Conservation (phyloP, 331 rosid genomes). For the Telfairia occidentalis region DNA sequence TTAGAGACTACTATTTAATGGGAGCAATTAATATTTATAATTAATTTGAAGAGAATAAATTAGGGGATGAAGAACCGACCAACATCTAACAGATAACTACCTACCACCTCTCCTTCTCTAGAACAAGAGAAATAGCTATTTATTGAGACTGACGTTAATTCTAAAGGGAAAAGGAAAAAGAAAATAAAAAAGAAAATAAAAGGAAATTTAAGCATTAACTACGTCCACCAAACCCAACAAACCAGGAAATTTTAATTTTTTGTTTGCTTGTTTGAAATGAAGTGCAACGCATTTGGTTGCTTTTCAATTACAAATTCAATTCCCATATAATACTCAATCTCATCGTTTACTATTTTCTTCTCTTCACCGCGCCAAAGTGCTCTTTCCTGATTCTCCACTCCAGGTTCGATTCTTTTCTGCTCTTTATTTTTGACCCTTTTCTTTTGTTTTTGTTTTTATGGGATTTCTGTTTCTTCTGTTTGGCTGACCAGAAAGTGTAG, state of each 20-base stretch:
- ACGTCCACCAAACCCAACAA: constrained; percentile 15
- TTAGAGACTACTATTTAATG: not conserved
- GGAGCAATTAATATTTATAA: not conserved
- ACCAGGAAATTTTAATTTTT: not conserved
- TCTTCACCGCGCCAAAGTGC: not conserved
- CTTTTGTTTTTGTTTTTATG: not conserved
- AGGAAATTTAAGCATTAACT: not conserved
- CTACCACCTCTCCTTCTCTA: not conserved
- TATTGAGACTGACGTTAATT: not conserved
- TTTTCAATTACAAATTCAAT: not conserved
- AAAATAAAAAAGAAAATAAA: not conserved
- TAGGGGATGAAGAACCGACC: not conserved
- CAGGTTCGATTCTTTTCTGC: not conserved
- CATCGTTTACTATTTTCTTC: not conserved
- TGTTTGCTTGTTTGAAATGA: not conserved
- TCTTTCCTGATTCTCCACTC: not conserved
- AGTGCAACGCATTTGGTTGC: not conserved
- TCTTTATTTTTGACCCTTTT: not conserved
- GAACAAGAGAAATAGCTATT: not conserved
- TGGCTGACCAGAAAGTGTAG: not conserved
- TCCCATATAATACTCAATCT: not conserved
- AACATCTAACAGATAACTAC: constrained; percentile 8
- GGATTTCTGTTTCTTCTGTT: not conserved
- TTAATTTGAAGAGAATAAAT: not conserved
- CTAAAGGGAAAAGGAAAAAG: not conserved